Evolutionary conservation across 2,329 filamentous ascomycete species (phyloP), one percentile per base, ranked within the genome.

Genomic region (Penicillium nordicum): DNA sequence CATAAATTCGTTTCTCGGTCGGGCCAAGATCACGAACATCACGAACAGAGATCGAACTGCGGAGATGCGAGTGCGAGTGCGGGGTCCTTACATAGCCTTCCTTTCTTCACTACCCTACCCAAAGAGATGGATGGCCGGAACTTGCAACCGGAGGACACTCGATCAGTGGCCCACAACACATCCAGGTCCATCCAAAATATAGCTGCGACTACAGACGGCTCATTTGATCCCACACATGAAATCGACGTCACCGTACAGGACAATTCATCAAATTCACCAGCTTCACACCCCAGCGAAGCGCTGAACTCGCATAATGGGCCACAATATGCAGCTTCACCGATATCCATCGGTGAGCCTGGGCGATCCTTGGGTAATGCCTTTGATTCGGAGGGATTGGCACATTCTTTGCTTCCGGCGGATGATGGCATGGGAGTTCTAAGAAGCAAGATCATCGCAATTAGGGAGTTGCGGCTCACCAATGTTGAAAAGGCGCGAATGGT

Each of bases 391-490:
- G 64, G 64, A 25, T 41, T 54, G 18, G 59, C 52, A 2, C 63
- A 65, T 12, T 62, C 57, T 9, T 61, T 68, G 16, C 70, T 91
- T 40, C 89, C 89, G 1, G 90, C 88, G 68, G 88, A 93, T 67
- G 90, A 94, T 78, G 90, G 90, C 43, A 92, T 90, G 87, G 79
- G 82, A 18, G 73, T 76, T 53, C 72, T 93, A 64, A 81, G 90
- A 65, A 80, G 77, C 61, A 84, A 84, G 59, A 91, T 94, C 62
- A 80, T 88, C 57, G 78, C 78, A 23, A 88, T 93, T 59, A 88
- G 90, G 69, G 78, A 82, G 27, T 80, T 80, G 62, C 78, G 84
- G 25, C 78, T 86, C 46, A 72, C 82, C 4, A 78, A 80, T 42
- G 70, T 79, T 7, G 85, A 90, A 57, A 92, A 92, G 73, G 89